Evolutionary conservation across 2,329 filamentous ascomycete genomes (phyloP).

Genomic region (Lachnellula willkommii): DNA sequence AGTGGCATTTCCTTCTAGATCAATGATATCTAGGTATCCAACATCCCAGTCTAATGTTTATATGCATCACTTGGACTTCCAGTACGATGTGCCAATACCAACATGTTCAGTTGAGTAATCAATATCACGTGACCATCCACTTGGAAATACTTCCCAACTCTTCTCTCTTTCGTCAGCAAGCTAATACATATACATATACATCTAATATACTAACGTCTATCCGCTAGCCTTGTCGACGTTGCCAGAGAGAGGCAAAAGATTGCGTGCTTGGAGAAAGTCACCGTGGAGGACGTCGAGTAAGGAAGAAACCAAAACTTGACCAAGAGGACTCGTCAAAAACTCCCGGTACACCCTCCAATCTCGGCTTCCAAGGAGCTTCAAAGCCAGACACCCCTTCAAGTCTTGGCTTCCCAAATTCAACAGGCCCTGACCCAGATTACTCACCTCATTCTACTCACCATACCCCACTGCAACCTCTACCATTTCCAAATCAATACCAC

Average conservation of each 20-base stretch:
- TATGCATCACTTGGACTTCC: too few species aligned
- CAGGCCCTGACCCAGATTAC: conserved; percentile 5
- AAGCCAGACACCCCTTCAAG: conserved; percentile 2
- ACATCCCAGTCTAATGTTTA: too few species aligned
- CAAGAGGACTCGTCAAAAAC: conserved; percentile 2
- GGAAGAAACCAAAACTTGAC: conserved; percentile 28
- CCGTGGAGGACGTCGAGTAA: conserved; percentile 29
- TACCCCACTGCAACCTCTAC: conserved; percentile 5
- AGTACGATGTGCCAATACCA: too few species aligned
- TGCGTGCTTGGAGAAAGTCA: conserved; percentile 31
- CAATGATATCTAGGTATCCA: too few species aligned
- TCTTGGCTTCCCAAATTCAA: conserved; percentile 7
- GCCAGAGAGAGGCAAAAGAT: conserved; percentile 29
- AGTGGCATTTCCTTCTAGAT: too few species aligned
- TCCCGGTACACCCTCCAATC: conserved; percentile 1
- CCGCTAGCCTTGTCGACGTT: conserved; percentile 30
- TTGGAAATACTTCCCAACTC: too few species aligned
- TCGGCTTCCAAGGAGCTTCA: conserved; percentile 2
- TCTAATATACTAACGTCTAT: not conserved
- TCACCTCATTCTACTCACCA: conserved; percentile 11
- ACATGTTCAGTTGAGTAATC: not conserved
- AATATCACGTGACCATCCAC: not conserved
- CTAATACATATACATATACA: not conserved
- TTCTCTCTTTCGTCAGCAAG: too few species aligned
- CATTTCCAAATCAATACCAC: conserved; percentile 19